These are phyloP conservation scores for Thelonectria discophora DNA, from an alignment of 2,329 filamentous ascomycete species.

Conservation along the genomic window DNA sequence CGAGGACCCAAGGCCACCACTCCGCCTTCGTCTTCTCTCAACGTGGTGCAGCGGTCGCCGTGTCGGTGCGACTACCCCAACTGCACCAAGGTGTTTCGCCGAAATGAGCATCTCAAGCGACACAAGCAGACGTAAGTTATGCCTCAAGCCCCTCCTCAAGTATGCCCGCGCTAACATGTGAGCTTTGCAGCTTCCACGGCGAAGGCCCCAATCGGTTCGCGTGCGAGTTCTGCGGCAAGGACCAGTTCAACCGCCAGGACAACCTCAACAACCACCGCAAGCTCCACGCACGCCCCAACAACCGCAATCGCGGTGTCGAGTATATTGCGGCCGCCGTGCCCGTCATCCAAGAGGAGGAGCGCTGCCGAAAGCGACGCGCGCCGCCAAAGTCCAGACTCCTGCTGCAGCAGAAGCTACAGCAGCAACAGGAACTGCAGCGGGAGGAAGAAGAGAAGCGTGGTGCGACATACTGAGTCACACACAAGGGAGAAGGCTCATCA, in stretches of 20 bases:
- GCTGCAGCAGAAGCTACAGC: neutral
- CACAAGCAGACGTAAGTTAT: constrained; percentile 60
- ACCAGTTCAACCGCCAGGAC: constrained; percentile 53
- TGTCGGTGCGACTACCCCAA: constrained; percentile 57
- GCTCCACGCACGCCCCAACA: constrained; percentile 51
- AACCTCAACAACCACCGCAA: constrained; percentile 55
- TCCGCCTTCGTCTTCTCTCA: constrained; percentile 42
- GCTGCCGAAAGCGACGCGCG: constrained; percentile 51
- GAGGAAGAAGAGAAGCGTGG: constrained; percentile 40
- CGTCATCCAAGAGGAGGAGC: constrained; percentile 52
- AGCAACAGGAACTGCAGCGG: no score
- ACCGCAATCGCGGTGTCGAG: constrained; percentile 51
- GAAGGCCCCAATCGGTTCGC: constrained; percentile 52
- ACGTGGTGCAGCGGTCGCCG: constrained; percentile 52
- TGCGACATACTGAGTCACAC: constrained; percentile 42
- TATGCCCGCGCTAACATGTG: neutral
- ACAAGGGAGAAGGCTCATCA: constrained; percentile 2
- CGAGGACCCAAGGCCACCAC: constrained; percentile 33
- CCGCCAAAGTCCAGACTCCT: constrained; percentile 49
- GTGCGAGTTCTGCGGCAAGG: constrained; percentile 55
- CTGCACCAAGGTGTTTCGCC: constrained; percentile 60
- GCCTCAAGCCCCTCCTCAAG: no score
- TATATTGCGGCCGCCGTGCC: constrained; percentile 52
- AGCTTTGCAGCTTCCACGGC: constrained; percentile 45
- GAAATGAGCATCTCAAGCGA: constrained; percentile 65